These are phyloP conservation scores for Salix purpurea DNA, from an alignment of 345 rosid species.

Conservation along the genomic window DNA sequence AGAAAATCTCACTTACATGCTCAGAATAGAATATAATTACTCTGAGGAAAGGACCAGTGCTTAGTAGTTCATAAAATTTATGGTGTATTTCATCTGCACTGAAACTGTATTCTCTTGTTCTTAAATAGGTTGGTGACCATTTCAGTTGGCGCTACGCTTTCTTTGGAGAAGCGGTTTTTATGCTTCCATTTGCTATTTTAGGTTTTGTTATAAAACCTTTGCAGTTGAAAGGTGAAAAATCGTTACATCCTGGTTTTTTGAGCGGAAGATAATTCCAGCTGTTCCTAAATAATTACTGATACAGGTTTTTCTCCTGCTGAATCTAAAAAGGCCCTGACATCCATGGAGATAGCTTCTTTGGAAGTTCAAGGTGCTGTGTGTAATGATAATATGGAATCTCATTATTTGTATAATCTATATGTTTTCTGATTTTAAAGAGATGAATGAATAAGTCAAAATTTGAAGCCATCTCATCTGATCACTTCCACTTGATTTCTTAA, in stretches of 20 bases:
- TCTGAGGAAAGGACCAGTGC: not conserved
- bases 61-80: not conserved
- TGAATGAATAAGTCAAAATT: not conserved
- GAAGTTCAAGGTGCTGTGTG: constrained; percentile 39
- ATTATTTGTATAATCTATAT: not conserved
- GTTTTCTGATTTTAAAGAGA: not conserved
- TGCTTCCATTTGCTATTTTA: constrained; percentile 80
- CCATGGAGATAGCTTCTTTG: constrained; percentile 42
- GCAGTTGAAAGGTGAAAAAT: constrained; percentile 68
- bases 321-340: constrained; percentile 31
- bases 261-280: not conserved
- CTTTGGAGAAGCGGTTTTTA: constrained; percentile 83
- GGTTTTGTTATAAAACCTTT: constrained; percentile 84
- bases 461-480: not conserved
- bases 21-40: not conserved
- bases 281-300: constrained; percentile 24
- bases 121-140: constrained; percentile 58
- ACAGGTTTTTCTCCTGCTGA: constrained; percentile 69
- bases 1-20: not conserved
- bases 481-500: not conserved
- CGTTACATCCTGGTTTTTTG: not conserved
- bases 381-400: not conserved
- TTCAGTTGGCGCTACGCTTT: constrained; percentile 86
- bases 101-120: constrained; percentile 11
- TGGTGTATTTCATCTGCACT: not conserved